Conservation (phyloP, 2,329 filamentous ascomycete species). For the Colletotrichum sp. region DNA sequence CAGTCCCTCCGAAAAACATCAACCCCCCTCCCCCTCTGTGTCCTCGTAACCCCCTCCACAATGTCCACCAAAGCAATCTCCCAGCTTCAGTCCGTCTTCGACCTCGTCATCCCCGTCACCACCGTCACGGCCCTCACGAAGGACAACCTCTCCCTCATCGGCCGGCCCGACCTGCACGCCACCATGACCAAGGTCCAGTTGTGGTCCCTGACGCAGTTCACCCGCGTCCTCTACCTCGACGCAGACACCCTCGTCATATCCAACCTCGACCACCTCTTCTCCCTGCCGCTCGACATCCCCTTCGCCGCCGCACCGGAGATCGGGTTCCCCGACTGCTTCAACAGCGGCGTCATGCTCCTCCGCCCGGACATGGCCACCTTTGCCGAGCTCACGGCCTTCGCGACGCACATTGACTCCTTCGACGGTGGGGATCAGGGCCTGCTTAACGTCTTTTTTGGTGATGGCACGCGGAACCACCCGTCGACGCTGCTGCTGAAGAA, state of each 20-base stretch:
- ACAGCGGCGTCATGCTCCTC: conserved; percentile 71
- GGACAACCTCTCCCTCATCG: conserved; percentile 70
- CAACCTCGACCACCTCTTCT: conserved; percentile 73
- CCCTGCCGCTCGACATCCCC: conserved; percentile 53
- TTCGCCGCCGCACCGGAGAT: conserved; percentile 63
- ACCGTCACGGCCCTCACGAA: neutral
- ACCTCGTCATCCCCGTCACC: conserved; percentile 16
- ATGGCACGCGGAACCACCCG: conserved; percentile 41
- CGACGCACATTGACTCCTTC: conserved; percentile 70
- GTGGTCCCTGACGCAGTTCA: conserved; percentile 69
- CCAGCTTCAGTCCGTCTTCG: conserved; percentile 6
- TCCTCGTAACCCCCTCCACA: conserved; percentile 12
- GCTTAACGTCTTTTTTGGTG: conserved; percentile 68
- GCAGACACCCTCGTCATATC: conserved; percentile 69
- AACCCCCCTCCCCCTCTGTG: conserved; percentile 13
- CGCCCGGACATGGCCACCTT: conserved; percentile 69
- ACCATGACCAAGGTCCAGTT: conserved; percentile 75
- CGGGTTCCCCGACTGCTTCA: conserved; percentile 77
- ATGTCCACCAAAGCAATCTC: neutral
- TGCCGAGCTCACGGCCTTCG: conserved; percentile 65
- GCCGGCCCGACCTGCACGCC: conserved; percentile 67
- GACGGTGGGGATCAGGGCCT: conserved; percentile 75
- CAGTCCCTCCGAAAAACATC: conserved; percentile 19
- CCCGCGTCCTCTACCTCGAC: conserved; percentile 53
- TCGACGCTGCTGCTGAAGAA: neutral